Evolutionary conservation across 1,284 basidiomycete species (phyloP).

Genomic region (Quambalaria eucalypti): DNA sequence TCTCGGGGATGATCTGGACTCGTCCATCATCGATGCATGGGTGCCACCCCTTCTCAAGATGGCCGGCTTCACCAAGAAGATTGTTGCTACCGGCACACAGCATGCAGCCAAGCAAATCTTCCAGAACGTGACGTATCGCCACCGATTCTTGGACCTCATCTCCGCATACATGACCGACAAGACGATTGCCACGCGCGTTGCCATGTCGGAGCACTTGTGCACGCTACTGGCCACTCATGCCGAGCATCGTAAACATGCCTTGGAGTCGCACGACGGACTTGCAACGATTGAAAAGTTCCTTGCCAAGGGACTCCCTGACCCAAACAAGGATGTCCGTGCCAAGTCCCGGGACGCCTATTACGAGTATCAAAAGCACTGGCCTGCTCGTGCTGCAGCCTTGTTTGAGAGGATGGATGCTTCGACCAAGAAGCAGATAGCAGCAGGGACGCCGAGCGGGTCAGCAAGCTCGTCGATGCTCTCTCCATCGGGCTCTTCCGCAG

Average conservation of each 20-base stretch:
- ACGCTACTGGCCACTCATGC: slow-evolving; percentile 45
- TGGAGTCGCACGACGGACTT: slow-evolving; percentile 53
- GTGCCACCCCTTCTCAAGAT: slow-evolving; percentile 70
- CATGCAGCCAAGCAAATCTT: slow-evolving; percentile 63
- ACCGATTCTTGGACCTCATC: slow-evolving; percentile 67
- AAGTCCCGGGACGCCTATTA: slow-evolving; percentile 68
- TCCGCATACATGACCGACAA: slow-evolving; percentile 72
- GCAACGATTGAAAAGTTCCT: slow-evolving; percentile 57
- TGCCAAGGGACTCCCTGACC: slow-evolving; percentile 65
- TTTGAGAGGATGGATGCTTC: slow-evolving; percentile 62
- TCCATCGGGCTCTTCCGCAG: slow-evolving; percentile 9
- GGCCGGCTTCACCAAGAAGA: slow-evolving; percentile 90
- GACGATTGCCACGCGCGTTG: slow-evolving; percentile 67
- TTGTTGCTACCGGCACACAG: slow-evolving; percentile 79
- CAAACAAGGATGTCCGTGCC: slow-evolving; percentile 71
- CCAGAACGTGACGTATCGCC: slow-evolving; percentile 58
- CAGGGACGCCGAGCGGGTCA: slow-evolving; percentile 60
- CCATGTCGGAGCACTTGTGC: slow-evolving; percentile 49
- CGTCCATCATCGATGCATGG: slow-evolving; percentile 51
- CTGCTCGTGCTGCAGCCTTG: slow-evolving; percentile 58
- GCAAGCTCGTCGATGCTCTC: not conserved
- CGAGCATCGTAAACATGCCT: slow-evolving; percentile 21
- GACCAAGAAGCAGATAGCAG: slow-evolving; percentile 63
- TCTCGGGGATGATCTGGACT: slow-evolving; percentile 55
- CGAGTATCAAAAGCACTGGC: slow-evolving; percentile 69